These are phyloP conservation scores for Russula griseocarnosa DNA, from an alignment of 768 basidiomycete species.

Conservation along the genomic window DNA sequence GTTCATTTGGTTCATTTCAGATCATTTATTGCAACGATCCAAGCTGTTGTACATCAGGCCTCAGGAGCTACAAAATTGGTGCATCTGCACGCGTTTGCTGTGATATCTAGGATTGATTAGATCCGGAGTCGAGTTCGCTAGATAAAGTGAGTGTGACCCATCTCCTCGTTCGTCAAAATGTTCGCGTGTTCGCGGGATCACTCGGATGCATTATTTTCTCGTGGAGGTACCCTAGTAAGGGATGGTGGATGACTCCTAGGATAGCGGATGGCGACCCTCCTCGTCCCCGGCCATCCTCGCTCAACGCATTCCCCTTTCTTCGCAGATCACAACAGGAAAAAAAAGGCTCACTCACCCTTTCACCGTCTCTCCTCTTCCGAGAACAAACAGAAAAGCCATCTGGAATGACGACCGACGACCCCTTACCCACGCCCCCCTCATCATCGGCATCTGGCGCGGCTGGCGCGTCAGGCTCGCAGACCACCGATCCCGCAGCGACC, in stretches of 20 bases:
- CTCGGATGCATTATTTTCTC: not conserved
- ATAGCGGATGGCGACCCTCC: not conserved
- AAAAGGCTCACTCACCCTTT: not conserved
- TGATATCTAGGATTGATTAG: not conserved
- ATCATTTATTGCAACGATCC: not conserved
- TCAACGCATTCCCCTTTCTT: not conserved
- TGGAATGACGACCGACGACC: slow-evolving; percentile 19
- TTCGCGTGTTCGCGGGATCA: not conserved
- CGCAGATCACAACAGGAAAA: not conserved
- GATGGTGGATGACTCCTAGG: not conserved
- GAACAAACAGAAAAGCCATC: not conserved
- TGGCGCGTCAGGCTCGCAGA: slow-evolving; percentile 8
- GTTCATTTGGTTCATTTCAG: too few relatives aligned
- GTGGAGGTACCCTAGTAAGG: not conserved
- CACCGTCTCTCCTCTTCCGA: not conserved
- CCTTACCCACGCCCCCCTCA: slow-evolving; percentile 22
- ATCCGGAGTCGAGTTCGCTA: not conserved
- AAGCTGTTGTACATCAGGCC: too few relatives aligned
- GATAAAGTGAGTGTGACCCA: not conserved
- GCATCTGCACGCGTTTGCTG: not conserved
- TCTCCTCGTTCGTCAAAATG: not conserved
- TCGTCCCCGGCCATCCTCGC: not conserved
- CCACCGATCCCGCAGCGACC: not conserved
- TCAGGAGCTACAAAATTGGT: too few relatives aligned
- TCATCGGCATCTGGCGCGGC: not conserved